These are phyloP conservation scores for Naematelia aurantialba DNA, from an alignment of 768 basidiomycete species.

Conservation along the genomic window DNA sequence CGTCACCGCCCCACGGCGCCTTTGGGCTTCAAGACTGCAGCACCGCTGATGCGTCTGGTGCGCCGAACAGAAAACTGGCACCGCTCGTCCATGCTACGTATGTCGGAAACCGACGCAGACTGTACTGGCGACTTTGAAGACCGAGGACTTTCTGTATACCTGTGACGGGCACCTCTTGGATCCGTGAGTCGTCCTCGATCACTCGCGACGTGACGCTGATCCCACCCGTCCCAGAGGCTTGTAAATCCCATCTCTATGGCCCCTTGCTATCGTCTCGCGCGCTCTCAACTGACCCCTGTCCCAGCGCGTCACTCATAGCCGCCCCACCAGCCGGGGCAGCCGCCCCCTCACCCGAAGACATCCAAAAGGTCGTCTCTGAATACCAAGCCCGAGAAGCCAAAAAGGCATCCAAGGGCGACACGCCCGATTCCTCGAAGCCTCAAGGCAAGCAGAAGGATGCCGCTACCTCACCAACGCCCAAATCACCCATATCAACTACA, in stretches of 20 bases:
- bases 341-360: conserved; percentile 50
- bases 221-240: background rate
- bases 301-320: conserved; percentile 32
- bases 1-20: no score
- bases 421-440: conserved; percentile 16
- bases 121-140: conserved; percentile 78
- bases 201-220: conserved; percentile 6
- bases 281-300: conserved; percentile 18
- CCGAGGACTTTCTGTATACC: conserved; percentile 78
- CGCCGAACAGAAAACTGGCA: conserved; percentile 63
- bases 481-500: conserved; percentile 47
- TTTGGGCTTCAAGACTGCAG: no score
- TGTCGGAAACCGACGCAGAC: conserved; percentile 73
- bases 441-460: conserved; percentile 27
- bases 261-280: background rate
- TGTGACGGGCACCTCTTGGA: conserved; percentile 79
- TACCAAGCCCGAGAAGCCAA: conserved; percentile 76
- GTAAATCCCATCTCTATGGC: conserved; percentile 14
- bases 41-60: no score
- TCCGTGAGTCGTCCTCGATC: conserved; percentile 57
- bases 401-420: conserved; percentile 56
- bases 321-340: conserved; percentile 50
- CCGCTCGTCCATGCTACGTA: conserved; percentile 62
- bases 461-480: conserved; percentile 41
- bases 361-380: conserved; percentile 56